These are phyloP conservation scores for Fusarium nygamai DNA, from an alignment of 2,329 filamentous ascomycete genomes.

Conservation along the genomic window DNA sequence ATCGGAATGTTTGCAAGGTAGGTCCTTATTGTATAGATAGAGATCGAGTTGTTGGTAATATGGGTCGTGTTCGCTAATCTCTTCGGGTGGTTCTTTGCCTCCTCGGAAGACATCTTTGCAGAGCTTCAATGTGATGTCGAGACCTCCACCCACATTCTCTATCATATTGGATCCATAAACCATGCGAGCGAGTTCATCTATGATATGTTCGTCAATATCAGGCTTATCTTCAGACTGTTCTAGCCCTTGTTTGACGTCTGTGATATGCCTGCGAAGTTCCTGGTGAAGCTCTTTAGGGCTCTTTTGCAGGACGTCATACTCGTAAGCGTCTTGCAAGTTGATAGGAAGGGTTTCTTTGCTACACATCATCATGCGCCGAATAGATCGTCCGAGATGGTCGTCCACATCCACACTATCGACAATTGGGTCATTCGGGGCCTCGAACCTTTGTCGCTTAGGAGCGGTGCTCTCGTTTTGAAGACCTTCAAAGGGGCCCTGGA, in stretches of 20 bases:
- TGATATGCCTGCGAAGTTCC: neutral
- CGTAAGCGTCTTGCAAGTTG: neutral
- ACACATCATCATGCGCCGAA: neutral
- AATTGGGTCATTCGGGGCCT: neutral
- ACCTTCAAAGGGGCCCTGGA: neutral
- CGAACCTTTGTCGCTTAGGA: neutral
- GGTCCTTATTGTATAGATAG: neutral
- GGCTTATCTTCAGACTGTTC: neutral
- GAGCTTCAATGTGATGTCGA: neutral
- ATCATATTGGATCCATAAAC: constrained; percentile 22
- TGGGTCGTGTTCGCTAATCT: neutral
- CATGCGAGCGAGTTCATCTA: neutral
- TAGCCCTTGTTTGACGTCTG: neutral
- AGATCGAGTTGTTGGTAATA: neutral
- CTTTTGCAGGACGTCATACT: neutral
- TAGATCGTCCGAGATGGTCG: neutral
- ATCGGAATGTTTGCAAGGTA: neutral
- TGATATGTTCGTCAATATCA: neutral
- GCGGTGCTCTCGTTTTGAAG: neutral
- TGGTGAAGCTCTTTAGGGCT: neutral
- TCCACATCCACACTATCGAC: neutral
- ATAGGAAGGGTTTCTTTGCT: neutral
- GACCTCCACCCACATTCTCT: neutral
- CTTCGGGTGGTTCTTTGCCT: neutral
- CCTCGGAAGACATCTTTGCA: neutral